Percentiles rank a stretch among this genome's conserved stretches.
Conservation (phyloP, 2,329 filamentous ascomycete genomes). For the Davidsoniella australis region DNA sequence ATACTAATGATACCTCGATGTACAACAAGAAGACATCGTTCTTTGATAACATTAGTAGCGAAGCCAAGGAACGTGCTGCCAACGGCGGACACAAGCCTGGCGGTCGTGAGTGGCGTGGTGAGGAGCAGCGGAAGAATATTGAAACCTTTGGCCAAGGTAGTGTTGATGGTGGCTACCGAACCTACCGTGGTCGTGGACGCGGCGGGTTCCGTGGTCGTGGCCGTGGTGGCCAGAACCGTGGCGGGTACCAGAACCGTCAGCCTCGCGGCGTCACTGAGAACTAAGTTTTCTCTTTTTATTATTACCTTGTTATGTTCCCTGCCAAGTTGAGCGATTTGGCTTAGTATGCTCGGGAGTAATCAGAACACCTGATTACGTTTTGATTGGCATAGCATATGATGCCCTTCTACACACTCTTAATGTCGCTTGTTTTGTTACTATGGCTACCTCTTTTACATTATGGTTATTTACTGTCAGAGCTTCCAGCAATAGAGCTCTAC, state of each 20-base stretch:
- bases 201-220: slow-evolving; percentile 35
- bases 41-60: slow-evolving; percentile 96
- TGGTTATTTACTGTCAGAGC: too few species aligned
- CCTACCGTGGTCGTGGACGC: slow-evolving; percentile 64
- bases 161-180: slow-evolving; percentile 64
- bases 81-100: slow-evolving; percentile 50
- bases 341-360: too few species aligned
- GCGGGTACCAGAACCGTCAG: slow-evolving; percentile 14
- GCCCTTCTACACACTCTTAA: not conserved
- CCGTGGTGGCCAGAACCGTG: slow-evolving; percentile 24
- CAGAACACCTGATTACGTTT: too few species aligned
- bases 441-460: too few species aligned
- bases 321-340: too few species aligned
- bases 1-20: slow-evolving; percentile 30
- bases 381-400: not conserved
- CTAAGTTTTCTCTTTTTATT: slow-evolving; percentile 5
- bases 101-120: slow-evolving; percentile 73
- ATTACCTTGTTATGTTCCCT: not conserved
- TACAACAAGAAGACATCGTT: slow-evolving; percentile 88
- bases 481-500: too few species aligned
- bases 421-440: too few species aligned
- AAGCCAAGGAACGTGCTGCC: slow-evolving; percentile 75
- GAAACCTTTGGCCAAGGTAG: slow-evolving; percentile 96
- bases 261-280: slow-evolving; percentile 2
- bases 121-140: slow-evolving; percentile 90